Evolutionary conservation across 176 grass and related monocot species (phyloP).

Genomic region (Themeda triandra): DNA sequence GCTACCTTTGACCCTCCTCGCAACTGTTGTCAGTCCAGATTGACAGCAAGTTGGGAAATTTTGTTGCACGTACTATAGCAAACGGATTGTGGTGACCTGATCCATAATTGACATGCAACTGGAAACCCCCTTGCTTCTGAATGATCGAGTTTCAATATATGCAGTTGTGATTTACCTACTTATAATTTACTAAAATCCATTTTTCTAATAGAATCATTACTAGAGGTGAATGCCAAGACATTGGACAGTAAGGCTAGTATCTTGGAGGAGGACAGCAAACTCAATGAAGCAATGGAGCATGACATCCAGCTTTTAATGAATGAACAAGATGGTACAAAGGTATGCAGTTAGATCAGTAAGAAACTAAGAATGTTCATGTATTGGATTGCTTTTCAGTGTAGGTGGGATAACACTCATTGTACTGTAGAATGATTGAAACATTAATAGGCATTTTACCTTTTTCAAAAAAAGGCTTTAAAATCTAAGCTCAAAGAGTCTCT

Average conservation of each 20-base stretch:
- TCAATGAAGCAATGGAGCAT: conserved; percentile 57
- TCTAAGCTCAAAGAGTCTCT: neutral
- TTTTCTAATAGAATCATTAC: conserved; percentile 44
- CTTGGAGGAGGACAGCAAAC: conserved; percentile 54
- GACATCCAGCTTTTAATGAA: conserved; percentile 52
- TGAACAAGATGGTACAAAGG: conserved; percentile 50
- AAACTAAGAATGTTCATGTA: conserved; percentile 1
- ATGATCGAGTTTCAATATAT: neutral
- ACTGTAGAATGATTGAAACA: neutral
- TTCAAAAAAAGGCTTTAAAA: neutral
- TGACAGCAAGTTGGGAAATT: neutral
- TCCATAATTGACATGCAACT: neutral
- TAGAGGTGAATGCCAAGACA: conserved; percentile 47
- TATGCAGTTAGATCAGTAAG: conserved; percentile 31
- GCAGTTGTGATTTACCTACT: neutral
- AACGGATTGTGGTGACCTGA: neutral
- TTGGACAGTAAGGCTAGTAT: conserved; percentile 41
- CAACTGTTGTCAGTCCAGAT: neutral
- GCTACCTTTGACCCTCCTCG: neutral
- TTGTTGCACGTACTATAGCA: neutral
- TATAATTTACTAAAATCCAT: neutral
- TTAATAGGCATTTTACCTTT: neutral
- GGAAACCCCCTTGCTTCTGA: neutral
- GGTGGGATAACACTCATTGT: neutral
- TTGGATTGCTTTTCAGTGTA: neutral